These are phyloP conservation scores for Schoenoplectus triqueter DNA, from an alignment of 202 grass and related monocot species.

Conservation along the genomic window DNA sequence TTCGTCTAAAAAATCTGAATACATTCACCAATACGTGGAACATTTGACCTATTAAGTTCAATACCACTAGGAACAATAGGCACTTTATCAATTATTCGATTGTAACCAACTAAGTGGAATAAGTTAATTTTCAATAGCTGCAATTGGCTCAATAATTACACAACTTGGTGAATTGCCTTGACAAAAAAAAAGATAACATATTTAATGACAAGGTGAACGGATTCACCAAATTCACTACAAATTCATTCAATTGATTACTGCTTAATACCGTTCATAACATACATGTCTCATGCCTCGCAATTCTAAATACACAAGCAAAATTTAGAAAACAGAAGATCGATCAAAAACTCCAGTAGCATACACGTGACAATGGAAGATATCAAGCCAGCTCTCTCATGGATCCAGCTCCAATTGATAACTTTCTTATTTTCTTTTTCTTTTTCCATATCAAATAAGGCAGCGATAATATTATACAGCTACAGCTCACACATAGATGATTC, in stretches of 20 bases:
- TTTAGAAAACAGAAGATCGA: conserved; percentile 1
- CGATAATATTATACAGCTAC: not conserved
- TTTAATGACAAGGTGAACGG: not conserved
- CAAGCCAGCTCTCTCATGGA: not conserved
- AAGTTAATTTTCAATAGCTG: not conserved
- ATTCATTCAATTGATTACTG: not conserved
- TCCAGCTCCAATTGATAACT: conserved; percentile 22
- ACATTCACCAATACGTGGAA: not conserved
- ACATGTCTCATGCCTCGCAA: not conserved
- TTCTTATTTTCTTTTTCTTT: conserved; percentile 6
- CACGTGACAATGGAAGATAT: not conserved
- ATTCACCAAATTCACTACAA: not conserved
- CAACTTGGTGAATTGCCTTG: not conserved
- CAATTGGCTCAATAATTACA: not conserved
- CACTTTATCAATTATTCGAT: not conserved
- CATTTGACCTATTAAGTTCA: not conserved
- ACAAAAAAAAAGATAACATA: not conserved
- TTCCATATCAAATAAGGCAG: conserved; percentile 17
- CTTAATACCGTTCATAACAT: conserved; percentile 15
- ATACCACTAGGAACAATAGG: not conserved
- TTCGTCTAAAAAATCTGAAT: not conserved
- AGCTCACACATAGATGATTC: not conserved
- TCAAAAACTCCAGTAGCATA: not conserved
- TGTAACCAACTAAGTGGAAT: not conserved
- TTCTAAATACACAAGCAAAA: not conserved